A percentile compares a stretch with the other conserved stretches of the same genome.
phyloP scores from a whole-genome alignment of 495 filamentous ascomycete genomes.

The Echria macrotheca region DNA sequence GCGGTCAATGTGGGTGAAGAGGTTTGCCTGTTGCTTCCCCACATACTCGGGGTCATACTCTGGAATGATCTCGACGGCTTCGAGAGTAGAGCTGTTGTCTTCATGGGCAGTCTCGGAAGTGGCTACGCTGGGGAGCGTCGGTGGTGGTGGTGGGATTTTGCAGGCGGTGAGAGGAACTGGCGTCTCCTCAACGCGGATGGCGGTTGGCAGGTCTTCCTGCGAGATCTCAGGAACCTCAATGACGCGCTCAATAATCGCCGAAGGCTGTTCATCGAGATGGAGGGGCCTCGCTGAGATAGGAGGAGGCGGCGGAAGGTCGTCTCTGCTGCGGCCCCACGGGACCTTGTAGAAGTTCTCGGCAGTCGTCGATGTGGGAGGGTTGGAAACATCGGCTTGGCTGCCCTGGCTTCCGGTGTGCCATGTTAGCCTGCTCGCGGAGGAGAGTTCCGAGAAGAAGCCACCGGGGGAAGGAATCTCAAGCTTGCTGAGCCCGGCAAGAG shows the following conservation, averaged over 20 bases:
- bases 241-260: conserved; percentile 59
- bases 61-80: conserved; percentile 50
- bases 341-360: conserved; percentile 79
- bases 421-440: conserved; percentile 63
- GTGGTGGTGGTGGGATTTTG: conserved; percentile 21
- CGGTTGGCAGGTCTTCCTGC: conserved; percentile 62
- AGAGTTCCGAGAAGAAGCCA: conserved; percentile 83
- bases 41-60: conserved; percentile 69
- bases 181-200: conserved; percentile 36
- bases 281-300: conserved; percentile 31
- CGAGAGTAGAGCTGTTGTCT: conserved; percentile 32
- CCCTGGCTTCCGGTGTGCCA: conserved; percentile 56
- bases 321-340: conserved; percentile 54
- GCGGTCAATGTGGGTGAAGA: conserved; percentile 65
- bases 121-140: conserved; percentile 11
- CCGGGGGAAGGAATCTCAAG: conserved; percentile 84
- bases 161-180: conserved; percentile 28
- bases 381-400: conserved; percentile 37
- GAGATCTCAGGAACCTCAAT: conserved; percentile 50
- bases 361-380: conserved; percentile 66
- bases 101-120: conserved; percentile 32
- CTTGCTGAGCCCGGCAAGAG: conserved; percentile 52
- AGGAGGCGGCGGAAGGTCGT: conserved; percentile 26
- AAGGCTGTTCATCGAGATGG: conserved; percentile 26
- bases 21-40: conserved; percentile 56